phyloP scores from a whole-genome alignment of 441 rosid species.

The Eruca vesicaria region DNA sequence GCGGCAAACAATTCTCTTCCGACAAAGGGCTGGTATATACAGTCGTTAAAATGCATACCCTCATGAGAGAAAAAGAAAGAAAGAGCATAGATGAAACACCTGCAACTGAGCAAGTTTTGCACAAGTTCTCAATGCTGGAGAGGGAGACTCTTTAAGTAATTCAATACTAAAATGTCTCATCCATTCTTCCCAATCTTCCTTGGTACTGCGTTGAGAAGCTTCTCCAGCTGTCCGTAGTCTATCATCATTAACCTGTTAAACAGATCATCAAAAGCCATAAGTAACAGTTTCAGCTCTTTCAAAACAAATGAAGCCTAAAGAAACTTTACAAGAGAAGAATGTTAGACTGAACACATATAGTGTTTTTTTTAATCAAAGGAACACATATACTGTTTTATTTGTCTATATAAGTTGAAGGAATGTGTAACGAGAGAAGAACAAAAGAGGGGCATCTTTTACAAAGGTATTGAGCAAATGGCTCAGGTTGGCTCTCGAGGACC shows the following conservation, averaged over 20 bases:
- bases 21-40: conserved; percentile 80
- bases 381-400: conserved; percentile 3
- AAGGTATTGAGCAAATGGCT: conserved; percentile 11
- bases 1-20: conserved; percentile 99
- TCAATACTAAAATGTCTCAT: conserved; percentile 99
- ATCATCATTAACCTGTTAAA: conserved; percentile 81
- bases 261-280: conserved; percentile 23
- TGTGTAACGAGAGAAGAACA: neutral
- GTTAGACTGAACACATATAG: conserved; percentile 7
- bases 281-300: conserved; percentile 21
- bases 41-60: conserved; percentile 35
- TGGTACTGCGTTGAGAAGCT: conserved; percentile 99
- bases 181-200: conserved; percentile 99
- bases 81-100: conserved; percentile 45
- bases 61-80: conserved; percentile 3
- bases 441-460: conserved; percentile 7
- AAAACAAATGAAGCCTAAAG: conserved; percentile 13
- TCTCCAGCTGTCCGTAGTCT: conserved; percentile 96
- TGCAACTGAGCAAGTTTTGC: conserved; percentile 98
- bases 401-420: conserved; percentile 5
- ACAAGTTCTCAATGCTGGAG: conserved; percentile 97
- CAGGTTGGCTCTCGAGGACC: neutral
- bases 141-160: conserved; percentile 96
- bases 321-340: conserved; percentile 1
- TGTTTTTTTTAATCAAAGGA: too few relatives aligned